These are phyloP conservation scores for Chlamydomonas sp. DNA, from an alignment of 139 green algal genomes.

Conservation along the genomic window DNA sequence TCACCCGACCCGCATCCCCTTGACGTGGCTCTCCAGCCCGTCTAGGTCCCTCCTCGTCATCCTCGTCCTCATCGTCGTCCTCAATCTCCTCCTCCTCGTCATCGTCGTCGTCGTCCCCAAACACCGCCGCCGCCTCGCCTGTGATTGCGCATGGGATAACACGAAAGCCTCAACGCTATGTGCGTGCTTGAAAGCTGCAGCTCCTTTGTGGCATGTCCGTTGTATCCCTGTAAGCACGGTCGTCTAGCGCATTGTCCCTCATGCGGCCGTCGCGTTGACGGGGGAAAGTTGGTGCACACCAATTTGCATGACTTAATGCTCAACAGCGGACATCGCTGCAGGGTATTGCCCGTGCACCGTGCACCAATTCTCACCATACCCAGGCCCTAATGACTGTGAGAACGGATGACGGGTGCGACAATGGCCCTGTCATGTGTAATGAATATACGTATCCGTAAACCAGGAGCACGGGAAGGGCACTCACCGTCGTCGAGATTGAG, in stretches of 20 bases:
- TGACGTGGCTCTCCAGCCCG: conserved; percentile 37
- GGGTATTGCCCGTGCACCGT: too few relatives aligned
- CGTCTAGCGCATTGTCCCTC: neutral
- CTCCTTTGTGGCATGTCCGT: neutral
- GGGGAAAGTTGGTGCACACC: too few relatives aligned
- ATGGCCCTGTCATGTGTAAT: too few relatives aligned
- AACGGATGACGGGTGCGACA: too few relatives aligned
- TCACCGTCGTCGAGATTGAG: conserved; percentile 22
- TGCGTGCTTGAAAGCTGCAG: neutral
- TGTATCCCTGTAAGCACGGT: neutral
- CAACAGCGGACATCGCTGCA: too few relatives aligned
- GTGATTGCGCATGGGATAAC: neutral
- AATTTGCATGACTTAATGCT: too few relatives aligned
- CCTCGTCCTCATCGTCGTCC: conserved; percentile 31
- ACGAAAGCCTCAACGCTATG: neutral
- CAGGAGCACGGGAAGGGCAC: neutral
- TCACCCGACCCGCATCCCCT: conserved; percentile 32
- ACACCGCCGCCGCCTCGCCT: conserved; percentile 13
- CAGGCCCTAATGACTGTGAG: too few relatives aligned
- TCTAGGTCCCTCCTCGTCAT: conserved; percentile 42
- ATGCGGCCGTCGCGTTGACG: too few relatives aligned
- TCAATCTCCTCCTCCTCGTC: neutral
- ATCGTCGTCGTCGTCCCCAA: conserved; percentile 18
- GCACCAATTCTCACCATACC: too few relatives aligned
- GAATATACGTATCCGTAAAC: too few relatives aligned